Evolutionary conservation across 352 stramenopile genomes (phyloP), one percentile per base, ranked within the genome.

Genomic region (Discostella stelligera): DNA sequence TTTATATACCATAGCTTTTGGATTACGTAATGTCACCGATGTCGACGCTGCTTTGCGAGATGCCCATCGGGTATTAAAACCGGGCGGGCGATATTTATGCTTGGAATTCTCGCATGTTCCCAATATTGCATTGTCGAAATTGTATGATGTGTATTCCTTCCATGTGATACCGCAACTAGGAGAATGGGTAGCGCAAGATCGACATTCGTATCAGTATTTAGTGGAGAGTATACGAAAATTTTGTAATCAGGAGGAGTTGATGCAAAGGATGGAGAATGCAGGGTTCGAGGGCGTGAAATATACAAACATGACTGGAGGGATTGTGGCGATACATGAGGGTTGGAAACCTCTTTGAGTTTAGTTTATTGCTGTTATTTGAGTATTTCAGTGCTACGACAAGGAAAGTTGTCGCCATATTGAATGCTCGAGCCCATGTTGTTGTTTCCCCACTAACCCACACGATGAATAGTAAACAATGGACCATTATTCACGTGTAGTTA

Each of bases 191-290:
- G 95, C 95, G 5, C 95, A 96, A 72, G 97, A 99, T 92, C 91
- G 95, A 50, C 90, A 93, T 62, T 98, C 96, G 14, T 99, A 99
- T 90, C 96, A 98, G 86, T 99, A 99, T 82, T 74, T 99, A 21
- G 97, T 99, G 11, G 97, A 99, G 85, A 98, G 95, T 82, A 99
- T 99, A 81, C 94, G 97, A 56, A 97, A 98, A 82, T 99, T 99
- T 85, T 96, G 96, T n/a, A 91, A 94, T 41, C 96, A 99, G 85
- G 93, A 98, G 14, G 91, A 97, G 77, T 96, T 99, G 54, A 90
- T 97, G 79, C 68, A 81, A 16, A 97, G 98, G 91, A 97, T 99
- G 74, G 84, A 95, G 60, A 80, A 92, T 30, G 96, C 92, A n/a
- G 97, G 97, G 44, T 98, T 99, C 86, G 76, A 95, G 73, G 84